Percentiles rank a stretch among this genome's conserved stretches.
Conservation (phyloP, 345 rosid species). For the Citrus mangshanensis region DNA sequence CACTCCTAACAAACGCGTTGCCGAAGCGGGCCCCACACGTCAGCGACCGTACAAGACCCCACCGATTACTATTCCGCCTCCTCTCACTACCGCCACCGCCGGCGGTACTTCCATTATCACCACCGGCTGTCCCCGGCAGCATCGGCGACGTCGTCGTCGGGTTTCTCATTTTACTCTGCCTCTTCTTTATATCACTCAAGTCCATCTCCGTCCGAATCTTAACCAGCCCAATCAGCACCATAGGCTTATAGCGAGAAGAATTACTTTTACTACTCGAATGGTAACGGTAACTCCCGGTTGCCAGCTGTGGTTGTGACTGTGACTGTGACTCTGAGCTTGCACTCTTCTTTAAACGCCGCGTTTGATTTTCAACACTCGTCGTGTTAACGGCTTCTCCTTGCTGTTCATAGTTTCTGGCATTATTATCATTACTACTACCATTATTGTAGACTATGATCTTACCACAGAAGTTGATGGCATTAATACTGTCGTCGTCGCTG, state of each 20-base stretch:
- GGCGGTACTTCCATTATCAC: too few species aligned
- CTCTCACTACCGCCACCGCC: background rate
- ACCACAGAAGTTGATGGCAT: constrained; percentile 24
- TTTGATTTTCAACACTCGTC: background rate
- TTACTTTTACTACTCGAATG: background rate
- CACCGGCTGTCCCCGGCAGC: constrained; percentile 18
- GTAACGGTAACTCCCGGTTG: background rate
- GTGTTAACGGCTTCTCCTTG: background rate
- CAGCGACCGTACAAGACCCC: constrained; percentile 16
- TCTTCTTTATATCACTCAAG: constrained; percentile 38
- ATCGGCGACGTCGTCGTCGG: constrained; percentile 21
- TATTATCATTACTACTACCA: background rate
- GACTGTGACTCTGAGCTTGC: background rate
- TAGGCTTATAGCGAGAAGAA: constrained; percentile 4
- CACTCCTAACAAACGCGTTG: constrained; percentile 19
- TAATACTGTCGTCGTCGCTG: background rate
- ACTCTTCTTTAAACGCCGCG: background rate
- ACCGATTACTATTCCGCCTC: background rate
- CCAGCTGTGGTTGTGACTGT: background rate
- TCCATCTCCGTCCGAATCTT: constrained; percentile 39
- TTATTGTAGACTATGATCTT: background rate
- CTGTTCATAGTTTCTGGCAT: background rate
- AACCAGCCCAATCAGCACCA: constrained; percentile 30
- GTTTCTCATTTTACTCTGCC: constrained; percentile 29
- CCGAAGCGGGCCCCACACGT: constrained; percentile 11